Conservation (phyloP, 805 yeast species). For the Kodamaea sagamina region DNA sequence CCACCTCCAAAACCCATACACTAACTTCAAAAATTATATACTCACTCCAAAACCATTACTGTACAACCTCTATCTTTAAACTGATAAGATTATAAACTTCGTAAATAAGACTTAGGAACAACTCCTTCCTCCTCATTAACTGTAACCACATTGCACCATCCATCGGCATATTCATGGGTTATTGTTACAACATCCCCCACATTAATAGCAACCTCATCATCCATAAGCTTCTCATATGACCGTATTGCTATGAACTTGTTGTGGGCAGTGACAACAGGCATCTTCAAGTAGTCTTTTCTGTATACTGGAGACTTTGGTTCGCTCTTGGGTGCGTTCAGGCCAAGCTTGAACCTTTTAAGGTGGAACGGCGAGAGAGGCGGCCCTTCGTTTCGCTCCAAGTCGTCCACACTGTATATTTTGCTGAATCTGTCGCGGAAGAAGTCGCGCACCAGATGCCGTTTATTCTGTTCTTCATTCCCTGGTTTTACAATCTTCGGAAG, state of each 20-base stretch:
- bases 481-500: neutral
- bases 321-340: constrained; percentile 15
- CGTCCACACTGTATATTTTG: constrained; percentile 24
- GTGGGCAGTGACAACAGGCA: constrained; percentile 3
- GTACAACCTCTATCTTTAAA: neutral
- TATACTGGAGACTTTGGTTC: neutral
- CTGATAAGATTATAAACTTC: constrained; percentile 7
- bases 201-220: constrained; percentile 36
- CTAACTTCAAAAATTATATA: too few species aligned
- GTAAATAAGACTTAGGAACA: constrained; percentile 35
- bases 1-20: too few species aligned
- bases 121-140: constrained; percentile 27
- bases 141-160: constrained; percentile 39
- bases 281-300: constrained; percentile 8
- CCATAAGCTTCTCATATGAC: constrained; percentile 29
- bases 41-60: too few species aligned
- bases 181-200: constrained; percentile 34
- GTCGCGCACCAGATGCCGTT: constrained; percentile 20
- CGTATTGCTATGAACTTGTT: constrained; percentile 24
- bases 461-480: neutral
- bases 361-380: constrained; percentile 31
- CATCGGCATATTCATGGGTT: constrained; percentile 32
- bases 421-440: constrained; percentile 27
- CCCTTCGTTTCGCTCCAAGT: constrained; percentile 10
- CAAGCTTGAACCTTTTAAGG: constrained; percentile 35